Conservation (phyloP, 2,329 filamentous ascomycete genomes). For the Fusarium pseudograminearum region DNA sequence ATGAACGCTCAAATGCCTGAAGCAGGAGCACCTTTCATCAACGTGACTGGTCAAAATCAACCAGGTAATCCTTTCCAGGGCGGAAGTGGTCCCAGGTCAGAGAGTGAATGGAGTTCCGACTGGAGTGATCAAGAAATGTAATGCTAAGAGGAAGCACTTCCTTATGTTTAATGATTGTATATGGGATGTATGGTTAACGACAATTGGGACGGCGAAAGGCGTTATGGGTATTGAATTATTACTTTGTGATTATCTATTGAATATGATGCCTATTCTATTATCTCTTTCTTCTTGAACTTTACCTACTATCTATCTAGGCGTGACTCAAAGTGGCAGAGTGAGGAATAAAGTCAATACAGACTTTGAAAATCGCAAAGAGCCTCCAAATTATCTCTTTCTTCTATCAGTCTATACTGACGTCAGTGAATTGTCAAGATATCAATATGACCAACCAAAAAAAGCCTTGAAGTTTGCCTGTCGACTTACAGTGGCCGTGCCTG, state of each 20-base stretch:
- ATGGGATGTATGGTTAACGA: slow-evolving; percentile 31
- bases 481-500: not conserved
- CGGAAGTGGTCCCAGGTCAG: slow-evolving; percentile 10
- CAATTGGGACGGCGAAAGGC: slow-evolving; percentile 30
- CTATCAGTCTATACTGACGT: not conserved
- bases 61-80: slow-evolving; percentile 30
- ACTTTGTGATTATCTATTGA: not conserved
- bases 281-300: too few relatives aligned
- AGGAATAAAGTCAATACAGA: too few relatives aligned
- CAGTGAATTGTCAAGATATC: not conserved
- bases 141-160: not conserved
- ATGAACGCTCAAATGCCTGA: slow-evolving; percentile 34
- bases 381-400: not conserved
- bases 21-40: slow-evolving; percentile 40
- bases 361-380: too few relatives aligned
- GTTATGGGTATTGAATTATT: slow-evolving; percentile 15
- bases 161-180: slow-evolving; percentile 10
- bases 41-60: slow-evolving; percentile 43
- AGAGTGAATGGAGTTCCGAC: slow-evolving; percentile 25
- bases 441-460: not conserved
- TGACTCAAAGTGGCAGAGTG: too few relatives aligned
- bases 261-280: too few relatives aligned
- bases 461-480: slow-evolving; percentile 31
- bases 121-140: slow-evolving; percentile 12
- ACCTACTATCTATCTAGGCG: too few relatives aligned